A percentile compares a stretch with the other conserved stretches of the same genome.
phyloP scores from a whole-genome alignment of 306 rosid species.

The Quercus cerris region DNA sequence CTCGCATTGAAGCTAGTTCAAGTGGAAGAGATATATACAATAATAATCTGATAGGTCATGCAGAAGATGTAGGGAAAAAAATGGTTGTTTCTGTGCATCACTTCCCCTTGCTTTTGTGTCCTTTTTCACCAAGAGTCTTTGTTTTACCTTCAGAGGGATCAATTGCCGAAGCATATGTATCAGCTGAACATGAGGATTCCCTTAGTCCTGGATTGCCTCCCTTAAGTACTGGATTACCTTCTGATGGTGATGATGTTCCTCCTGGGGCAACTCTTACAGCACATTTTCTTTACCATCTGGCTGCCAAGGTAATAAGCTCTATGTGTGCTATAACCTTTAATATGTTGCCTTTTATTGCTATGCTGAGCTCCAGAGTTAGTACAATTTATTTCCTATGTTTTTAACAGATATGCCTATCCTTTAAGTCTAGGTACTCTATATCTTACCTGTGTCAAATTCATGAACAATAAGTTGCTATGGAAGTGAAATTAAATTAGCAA shows the following conservation, averaged over 20 bases:
- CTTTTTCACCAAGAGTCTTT: conserved; percentile 90
- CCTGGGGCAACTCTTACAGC: conserved; percentile 89
- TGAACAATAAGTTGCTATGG: neutral
- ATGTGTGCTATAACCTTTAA: neutral
- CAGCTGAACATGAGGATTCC: conserved; percentile 66
- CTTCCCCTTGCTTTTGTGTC: conserved; percentile 84
- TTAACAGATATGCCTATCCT: neutral
- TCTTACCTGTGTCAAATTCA: neutral
- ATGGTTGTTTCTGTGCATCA: conserved; percentile 79
- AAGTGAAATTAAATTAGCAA: neutral
- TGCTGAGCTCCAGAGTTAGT: no score
- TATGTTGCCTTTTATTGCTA: no score
- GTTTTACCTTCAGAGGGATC: conserved; percentile 93
- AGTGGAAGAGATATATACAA: conserved; percentile 52
- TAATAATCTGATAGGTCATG: conserved; percentile 35
- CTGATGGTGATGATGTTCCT: conserved; percentile 86
- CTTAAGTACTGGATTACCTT: conserved; percentile 62
- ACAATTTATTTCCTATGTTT: neutral
- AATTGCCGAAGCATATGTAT: conserved; percentile 70
- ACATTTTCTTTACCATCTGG: conserved; percentile 85
- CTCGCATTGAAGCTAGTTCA: conserved; percentile 50
- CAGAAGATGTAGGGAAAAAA: conserved; percentile 51
- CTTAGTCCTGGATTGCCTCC: conserved; percentile 88
- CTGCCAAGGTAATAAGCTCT: conserved; percentile 65
- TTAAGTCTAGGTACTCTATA: neutral